Base-by-base conservation (phyloP, 257 asterid species). In the Nicotiana tomentosiformis region DNA sequence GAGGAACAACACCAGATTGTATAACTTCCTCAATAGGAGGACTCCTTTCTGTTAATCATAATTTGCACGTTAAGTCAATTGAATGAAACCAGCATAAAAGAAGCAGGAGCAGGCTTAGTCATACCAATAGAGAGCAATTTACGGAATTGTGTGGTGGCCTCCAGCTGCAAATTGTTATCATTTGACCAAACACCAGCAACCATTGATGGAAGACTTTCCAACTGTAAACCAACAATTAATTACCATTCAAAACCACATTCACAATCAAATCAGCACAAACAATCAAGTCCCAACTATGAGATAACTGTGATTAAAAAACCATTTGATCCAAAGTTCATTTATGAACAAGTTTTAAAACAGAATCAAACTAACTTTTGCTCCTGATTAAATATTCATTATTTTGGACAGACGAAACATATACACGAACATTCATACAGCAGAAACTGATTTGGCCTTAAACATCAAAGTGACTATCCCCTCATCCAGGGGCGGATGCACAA, bases 21-120 rank as follows among this genome's bases (percentile, higher is more conserved):
- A 95, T 92, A 23, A 93, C 99, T 90, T 95, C 98, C 87, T 95
- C 97, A 79, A 95, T 95, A 39, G 99, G 99, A 82, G 97, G 98
- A 88, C 91, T 92, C 81, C 97, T 85, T 87, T 93, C 98, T 95
- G 92, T 64, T 70, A 77, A 84, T 82, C 62, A 67, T 62, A 70
- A 61, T 80, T 5, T 4, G 46, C 46, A 51, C 3, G 43, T 4
- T 43, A 74, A 49, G 29, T 51, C 23, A 49, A 74, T 51, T 26
- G 64, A 74, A 74, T 26, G 8, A 74, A 26, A 74, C 16, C 18
- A 51, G 29, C 26, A 67, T 6, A 67, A 17, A 6, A 49, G 80
- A 49, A 49, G 43, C 23, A 49, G 46, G 23, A 15, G 64, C 17
- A 51, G 26, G 64, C 16, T 8, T 23, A 74, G 43, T 51, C 83